Conservation (phyloP, 495 filamentous ascomycete species). For the Hyaloscypha bicolor region DNA sequence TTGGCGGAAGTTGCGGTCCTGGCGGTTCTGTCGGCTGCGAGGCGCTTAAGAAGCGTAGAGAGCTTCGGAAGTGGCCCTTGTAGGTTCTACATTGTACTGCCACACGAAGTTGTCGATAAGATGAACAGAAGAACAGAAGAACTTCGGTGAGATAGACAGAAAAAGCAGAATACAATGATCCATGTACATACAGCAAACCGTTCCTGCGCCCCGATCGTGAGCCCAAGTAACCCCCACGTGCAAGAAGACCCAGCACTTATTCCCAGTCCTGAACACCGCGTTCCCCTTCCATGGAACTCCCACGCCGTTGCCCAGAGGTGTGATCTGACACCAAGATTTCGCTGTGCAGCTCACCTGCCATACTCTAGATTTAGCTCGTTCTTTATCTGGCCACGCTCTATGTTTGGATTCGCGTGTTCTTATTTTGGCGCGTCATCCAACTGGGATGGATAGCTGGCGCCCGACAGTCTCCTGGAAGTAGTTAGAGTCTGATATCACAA, state of each 20-base stretch:
- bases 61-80: conserved; percentile 19
- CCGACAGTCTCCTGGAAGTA: conserved; percentile 29
- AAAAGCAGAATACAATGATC: neutral
- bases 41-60: neutral
- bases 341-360: conserved; percentile 7
- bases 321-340: conserved; percentile 3
- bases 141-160: neutral
- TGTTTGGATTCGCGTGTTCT: conserved; percentile 22
- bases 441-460: conserved; percentile 26
- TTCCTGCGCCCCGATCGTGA: neutral
- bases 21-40: neutral
- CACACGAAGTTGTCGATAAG: conserved; percentile 19
- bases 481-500: neutral
- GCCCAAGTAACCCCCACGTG: neutral
- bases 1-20: neutral
- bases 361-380: neutral
- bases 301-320: conserved; percentile 11
- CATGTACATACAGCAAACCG: neutral
- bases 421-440: conserved; percentile 23
- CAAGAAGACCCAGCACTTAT: neutral
- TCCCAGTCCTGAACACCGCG: conserved; percentile 8
- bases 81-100: conserved; percentile 25
- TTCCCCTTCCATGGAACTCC: neutral
- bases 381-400: conserved; percentile 8
- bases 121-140: neutral